Evolutionary conservation across 169 alveolate genomes (phyloP).

Genomic region (Plasmodium gallinaceum): DNA sequence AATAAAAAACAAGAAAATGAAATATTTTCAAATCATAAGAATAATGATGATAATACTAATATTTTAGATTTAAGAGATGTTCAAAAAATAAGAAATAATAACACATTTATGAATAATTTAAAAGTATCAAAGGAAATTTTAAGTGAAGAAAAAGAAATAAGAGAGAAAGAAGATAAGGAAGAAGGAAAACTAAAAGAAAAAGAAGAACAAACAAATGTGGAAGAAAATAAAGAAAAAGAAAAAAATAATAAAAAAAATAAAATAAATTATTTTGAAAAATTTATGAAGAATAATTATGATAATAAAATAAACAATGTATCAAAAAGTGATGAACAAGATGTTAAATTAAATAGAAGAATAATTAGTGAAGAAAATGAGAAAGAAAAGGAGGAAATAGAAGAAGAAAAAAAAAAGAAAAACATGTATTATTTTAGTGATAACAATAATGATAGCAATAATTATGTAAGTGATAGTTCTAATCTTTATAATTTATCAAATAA

Average conservation of each 20-base stretch:
- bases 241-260: neutral
- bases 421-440: slow-evolving; percentile 1
- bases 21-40: neutral
- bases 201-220: neutral
- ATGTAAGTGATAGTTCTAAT: neutral
- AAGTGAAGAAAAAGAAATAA: slow-evolving; percentile 11
- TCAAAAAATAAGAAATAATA: neutral
- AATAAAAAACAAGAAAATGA: neutral
- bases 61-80: neutral
- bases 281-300: slow-evolving; percentile 8
- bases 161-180: neutral
- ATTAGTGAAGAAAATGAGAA: neutral
- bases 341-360: neutral
- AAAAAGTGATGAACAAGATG: neutral
- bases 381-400: neutral
- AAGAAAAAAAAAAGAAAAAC: slow-evolving; percentile 1
- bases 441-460: neutral
- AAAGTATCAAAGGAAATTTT: slow-evolving; percentile 25
- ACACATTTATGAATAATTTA: slow-evolving; percentile 19
- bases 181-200: neutral
- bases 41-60: neutral
- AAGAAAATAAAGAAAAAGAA: slow-evolving; percentile 22
- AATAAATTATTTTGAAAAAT: slow-evolving; percentile 5
- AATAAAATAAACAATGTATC: neutral
- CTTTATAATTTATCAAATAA: slow-evolving; percentile 8